Conservation (phyloP, 1,284 basidiomycete genomes). For the Vanrija sp. region DNA sequence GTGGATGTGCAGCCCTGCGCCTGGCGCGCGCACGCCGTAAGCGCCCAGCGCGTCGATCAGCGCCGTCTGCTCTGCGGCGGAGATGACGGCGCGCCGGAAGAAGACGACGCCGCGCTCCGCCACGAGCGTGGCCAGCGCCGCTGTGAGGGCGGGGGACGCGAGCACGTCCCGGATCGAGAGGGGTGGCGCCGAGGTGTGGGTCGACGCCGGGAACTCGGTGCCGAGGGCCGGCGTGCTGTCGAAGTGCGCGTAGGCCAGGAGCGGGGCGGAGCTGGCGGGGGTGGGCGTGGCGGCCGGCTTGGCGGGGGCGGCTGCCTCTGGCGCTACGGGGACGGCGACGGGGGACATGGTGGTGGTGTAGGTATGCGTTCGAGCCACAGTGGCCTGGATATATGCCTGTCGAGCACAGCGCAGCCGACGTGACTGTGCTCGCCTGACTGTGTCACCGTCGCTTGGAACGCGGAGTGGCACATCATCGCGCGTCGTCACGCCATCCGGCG, state of each 20-base stretch:
- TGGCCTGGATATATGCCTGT: no score
- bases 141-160: constrained; percentile 57
- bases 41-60: constrained; percentile 54
- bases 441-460: no score
- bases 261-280: constrained; percentile 1
- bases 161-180: constrained; percentile 57
- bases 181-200: constrained; percentile 1
- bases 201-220: constrained; percentile 38
- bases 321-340: constrained; percentile 4
- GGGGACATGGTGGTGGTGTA: constrained; percentile 2
- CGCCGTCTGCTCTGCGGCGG: constrained; percentile 49
- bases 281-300: neutral
- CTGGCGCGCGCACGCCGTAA: constrained; percentile 57
- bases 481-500: no score
- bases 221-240: constrained; percentile 36
- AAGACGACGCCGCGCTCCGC: constrained; percentile 67
- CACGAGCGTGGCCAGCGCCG: constrained; percentile 44
- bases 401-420: no score
- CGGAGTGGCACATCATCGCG: no score
- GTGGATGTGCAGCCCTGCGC: constrained; percentile 59
- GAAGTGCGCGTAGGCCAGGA: constrained; percentile 27
- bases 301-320: neutral
- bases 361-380: no score
- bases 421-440: no score
- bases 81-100: constrained; percentile 58